These are phyloP conservation scores for Penicillium herquei DNA, from an alignment of 495 filamentous ascomycete species.

Conservation along the genomic window DNA sequence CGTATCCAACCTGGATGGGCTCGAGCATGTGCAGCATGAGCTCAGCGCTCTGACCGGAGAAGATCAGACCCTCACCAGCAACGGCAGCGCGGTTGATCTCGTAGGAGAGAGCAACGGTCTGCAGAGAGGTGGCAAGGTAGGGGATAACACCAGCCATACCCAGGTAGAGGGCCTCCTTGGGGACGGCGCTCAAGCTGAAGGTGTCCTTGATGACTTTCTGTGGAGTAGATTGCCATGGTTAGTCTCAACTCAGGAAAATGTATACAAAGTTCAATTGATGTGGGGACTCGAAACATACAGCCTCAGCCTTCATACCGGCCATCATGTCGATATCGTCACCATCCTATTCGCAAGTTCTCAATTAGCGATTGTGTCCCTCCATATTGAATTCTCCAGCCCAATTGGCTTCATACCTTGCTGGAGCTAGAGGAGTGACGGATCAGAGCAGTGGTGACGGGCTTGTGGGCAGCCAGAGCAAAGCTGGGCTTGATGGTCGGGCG, in stretches of 20 bases:
- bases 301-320: slow-evolving; percentile 66
- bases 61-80: slow-evolving; percentile 60
- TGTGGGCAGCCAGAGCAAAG: slow-evolving; percentile 46
- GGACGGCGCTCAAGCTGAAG: slow-evolving; percentile 74
- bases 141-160: slow-evolving; percentile 88
- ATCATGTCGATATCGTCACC: slow-evolving; percentile 60
- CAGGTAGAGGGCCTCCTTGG: slow-evolving; percentile 74
- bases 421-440: slow-evolving; percentile 46
- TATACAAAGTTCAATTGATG: not conserved
- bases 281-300: slow-evolving; percentile 54
- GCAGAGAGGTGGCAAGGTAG: slow-evolving; percentile 82
- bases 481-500: slow-evolving; percentile 34
- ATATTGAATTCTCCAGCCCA: not conserved
- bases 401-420: slow-evolving; percentile 30
- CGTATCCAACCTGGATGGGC: slow-evolving; percentile 90
- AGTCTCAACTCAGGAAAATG: slow-evolving; percentile 1
- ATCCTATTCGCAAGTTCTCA: slow-evolving; percentile 20
- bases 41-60: slow-evolving; percentile 70
- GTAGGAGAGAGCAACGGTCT: slow-evolving; percentile 84
- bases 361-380: slow-evolving; percentile 28
- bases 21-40: slow-evolving; percentile 76
- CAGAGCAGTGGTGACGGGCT: slow-evolving; percentile 53
- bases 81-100: slow-evolving; percentile 65
- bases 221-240: slow-evolving; percentile 3
- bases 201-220: slow-evolving; percentile 85